Base-by-base conservation (phyloP, 2,329 filamentous ascomycete genomes). In the Colletotrichum lini region DNA sequence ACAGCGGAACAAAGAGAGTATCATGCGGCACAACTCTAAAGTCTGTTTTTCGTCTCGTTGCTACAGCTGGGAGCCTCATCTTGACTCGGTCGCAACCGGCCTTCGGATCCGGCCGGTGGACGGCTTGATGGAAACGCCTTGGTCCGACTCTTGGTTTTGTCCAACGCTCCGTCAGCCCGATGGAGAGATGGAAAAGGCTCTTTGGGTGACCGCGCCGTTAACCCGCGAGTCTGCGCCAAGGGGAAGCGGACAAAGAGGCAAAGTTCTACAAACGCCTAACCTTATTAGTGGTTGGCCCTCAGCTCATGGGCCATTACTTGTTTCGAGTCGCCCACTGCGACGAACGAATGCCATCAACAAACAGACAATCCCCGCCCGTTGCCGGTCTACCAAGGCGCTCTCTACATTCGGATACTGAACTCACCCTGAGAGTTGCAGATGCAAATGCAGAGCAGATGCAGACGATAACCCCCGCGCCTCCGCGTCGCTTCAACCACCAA, bases 341-440 rank as follows among this genome's bases (percentile, higher is more conserved):
- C 58, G 38, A 62, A 26, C 35, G 53, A 23, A 38, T 16, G 23
- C 30, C 52, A 59, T 71, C 65, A 68, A 62, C 68, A 71, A 63
- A 68, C 45, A 71, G 57, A 35, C 52, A 13, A 9, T 35, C n/a
- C 40, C 52, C 35, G 13, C 44, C 52, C 52, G 57, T 67, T 71
- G 68, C 68, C 26, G 35, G 68, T 38, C 64, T 44, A 62, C 63
- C 67, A 47, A 57, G 57, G 13, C 57, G 57, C 64, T 49, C 35
- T 49, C 12, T 30, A 18, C 23, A 16, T 40, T 8, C 57, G 23
- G 30, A 9, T 23, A 38, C 38, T 53, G 38, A 56, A 47, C 54
- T 72, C 70, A 65, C 72, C 70, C 70, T 71, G 70, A 73, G 44
- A 62, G 62, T 50, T 66, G 72, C 72, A 73, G 67, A 54, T 67